Percentiles rank a stretch among this genome's conserved stretches.
These are phyloP conservation scores for Pharnaceum exiguum DNA, from an alignment of 148 eudicot genomes.

Conservation along the genomic window DNA sequence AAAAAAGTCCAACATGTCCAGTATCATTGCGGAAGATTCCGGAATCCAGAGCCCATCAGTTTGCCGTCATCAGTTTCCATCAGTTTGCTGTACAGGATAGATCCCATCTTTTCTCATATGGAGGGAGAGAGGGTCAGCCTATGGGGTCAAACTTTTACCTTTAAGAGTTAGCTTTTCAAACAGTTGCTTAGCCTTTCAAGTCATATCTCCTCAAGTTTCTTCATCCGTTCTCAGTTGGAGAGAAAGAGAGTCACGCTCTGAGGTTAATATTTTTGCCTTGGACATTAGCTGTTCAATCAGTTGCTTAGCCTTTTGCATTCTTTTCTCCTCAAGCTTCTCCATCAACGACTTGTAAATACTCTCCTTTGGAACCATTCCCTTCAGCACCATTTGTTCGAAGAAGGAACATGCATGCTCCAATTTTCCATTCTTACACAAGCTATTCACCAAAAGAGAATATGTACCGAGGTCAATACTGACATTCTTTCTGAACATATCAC, in stretches of 20 bases:
- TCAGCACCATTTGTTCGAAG: slow-evolving; percentile 50
- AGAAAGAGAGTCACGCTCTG: not conserved
- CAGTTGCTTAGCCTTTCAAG: not conserved
- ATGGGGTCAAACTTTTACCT: too few relatives aligned
- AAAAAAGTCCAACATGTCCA: not conserved
- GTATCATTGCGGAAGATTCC: not conserved
- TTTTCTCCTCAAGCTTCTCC: slow-evolving; percentile 51
- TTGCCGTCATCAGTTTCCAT: too few relatives aligned
- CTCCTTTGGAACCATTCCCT: slow-evolving; percentile 58
- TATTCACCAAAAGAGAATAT: slow-evolving; percentile 60
- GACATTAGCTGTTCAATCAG: slow-evolving; percentile 44
- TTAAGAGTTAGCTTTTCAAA: too few relatives aligned
- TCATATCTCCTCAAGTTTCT: too few relatives aligned
- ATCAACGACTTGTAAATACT: slow-evolving; percentile 35
- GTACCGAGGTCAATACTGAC: slow-evolving; percentile 57
- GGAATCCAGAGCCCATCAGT: too few relatives aligned
- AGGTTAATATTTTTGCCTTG: slow-evolving; percentile 21
- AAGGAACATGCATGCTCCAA: slow-evolving; percentile 60
- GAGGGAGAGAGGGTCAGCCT: too few relatives aligned
- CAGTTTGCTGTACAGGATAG: too few relatives aligned
- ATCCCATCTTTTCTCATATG: too few relatives aligned
- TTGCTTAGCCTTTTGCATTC: slow-evolving; percentile 51
- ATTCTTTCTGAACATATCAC: slow-evolving; percentile 66
- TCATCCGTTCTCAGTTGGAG: too few relatives aligned
- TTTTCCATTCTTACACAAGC: slow-evolving; percentile 48